Evolutionary conservation across 2,329 filamentous ascomycete genomes (phyloP).

Genomic region (Epichloe baconii): DNA sequence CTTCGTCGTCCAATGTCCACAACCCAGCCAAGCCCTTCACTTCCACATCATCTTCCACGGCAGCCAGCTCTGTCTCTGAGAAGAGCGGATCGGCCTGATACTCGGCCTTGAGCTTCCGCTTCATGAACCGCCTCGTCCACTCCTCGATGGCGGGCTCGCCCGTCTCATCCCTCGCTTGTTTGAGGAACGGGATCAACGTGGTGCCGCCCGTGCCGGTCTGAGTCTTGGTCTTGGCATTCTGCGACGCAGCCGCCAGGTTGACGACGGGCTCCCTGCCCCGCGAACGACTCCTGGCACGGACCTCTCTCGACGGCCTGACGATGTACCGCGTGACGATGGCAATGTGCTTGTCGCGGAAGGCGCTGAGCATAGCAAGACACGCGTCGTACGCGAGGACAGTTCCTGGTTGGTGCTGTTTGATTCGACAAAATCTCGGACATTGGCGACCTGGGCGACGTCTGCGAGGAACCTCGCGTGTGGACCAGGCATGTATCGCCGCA

Average conservation of each 20-base stretch:
- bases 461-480: constrained; percentile 80
- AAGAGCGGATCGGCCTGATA: constrained; percentile 45
- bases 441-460: constrained; percentile 66
- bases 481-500: constrained; percentile 95
- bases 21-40: constrained; percentile 62
- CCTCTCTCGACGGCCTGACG: constrained; percentile 72
- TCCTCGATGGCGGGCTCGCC: constrained; percentile 72
- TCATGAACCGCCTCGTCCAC: constrained; percentile 48
- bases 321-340: constrained; percentile 94
- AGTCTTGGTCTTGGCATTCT: constrained; percentile 37
- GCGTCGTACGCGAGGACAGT: constrained; percentile 79
- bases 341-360: constrained; percentile 85
- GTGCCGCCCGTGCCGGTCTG: constrained; percentile 88
- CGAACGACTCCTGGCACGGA: constrained; percentile 49
- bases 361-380: constrained; percentile 57
- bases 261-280: constrained; percentile 36
- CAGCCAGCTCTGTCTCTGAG: constrained; percentile 34
- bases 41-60: constrained; percentile 30
- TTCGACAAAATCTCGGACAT: constrained; percentile 76
- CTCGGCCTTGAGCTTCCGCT: constrained; percentile 33
- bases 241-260: constrained; percentile 51
- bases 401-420: constrained; percentile 44
- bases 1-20: constrained; percentile 79
- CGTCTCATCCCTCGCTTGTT: constrained; percentile 93
- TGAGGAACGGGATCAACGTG: constrained; percentile 85